These are phyloP conservation scores for Eutrema yunnanense DNA, from an alignment of 345 rosid genomes.

Conservation along the genomic window DNA sequence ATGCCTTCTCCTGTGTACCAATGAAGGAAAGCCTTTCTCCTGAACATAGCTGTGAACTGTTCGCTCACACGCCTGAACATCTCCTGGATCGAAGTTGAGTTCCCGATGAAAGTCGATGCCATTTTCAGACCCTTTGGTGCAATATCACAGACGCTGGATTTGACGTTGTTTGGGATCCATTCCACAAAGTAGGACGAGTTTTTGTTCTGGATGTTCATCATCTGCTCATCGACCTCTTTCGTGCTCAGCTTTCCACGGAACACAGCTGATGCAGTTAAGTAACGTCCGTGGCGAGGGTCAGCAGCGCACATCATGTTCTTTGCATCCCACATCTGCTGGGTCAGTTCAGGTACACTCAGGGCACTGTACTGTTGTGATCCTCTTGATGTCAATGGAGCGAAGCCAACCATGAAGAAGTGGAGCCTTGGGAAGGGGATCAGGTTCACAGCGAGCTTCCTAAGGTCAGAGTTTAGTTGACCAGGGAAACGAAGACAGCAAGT, in stretches of 20 bases:
- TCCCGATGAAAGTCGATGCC: slow-evolving; percentile 34
- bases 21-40: slow-evolving; percentile 43
- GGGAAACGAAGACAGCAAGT: slow-evolving; percentile 41
- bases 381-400: slow-evolving; percentile 37
- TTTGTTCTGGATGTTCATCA: slow-evolving; percentile 40
- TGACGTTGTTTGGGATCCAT: slow-evolving; percentile 38
- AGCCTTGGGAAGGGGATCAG: slow-evolving; percentile 36
- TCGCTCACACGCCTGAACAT: slow-evolving; percentile 41
- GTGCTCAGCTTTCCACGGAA: slow-evolving; percentile 41
- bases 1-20: slow-evolving; percentile 42
- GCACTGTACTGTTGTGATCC: slow-evolving; percentile 39
- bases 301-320: slow-evolving; percentile 45
- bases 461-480: slow-evolving; percentile 38
- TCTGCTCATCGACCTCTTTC: slow-evolving; percentile 37
- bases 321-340: slow-evolving; percentile 41
- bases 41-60: slow-evolving; percentile 40
- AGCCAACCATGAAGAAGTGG: slow-evolving; percentile 41
- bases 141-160: slow-evolving; percentile 38
- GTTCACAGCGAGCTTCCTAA: slow-evolving; percentile 37
- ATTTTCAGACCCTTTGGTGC: slow-evolving; percentile 37
- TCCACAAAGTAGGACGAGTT: slow-evolving; percentile 38
- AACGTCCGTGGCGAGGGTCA: slow-evolving; percentile 40
- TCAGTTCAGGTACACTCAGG: slow-evolving; percentile 35
- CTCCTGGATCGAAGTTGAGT: slow-evolving; percentile 39
- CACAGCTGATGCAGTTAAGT: slow-evolving; percentile 35